Evolutionary conservation across 805 yeast genomes (phyloP).

Genomic region (Huiozyma naganishii): DNA sequence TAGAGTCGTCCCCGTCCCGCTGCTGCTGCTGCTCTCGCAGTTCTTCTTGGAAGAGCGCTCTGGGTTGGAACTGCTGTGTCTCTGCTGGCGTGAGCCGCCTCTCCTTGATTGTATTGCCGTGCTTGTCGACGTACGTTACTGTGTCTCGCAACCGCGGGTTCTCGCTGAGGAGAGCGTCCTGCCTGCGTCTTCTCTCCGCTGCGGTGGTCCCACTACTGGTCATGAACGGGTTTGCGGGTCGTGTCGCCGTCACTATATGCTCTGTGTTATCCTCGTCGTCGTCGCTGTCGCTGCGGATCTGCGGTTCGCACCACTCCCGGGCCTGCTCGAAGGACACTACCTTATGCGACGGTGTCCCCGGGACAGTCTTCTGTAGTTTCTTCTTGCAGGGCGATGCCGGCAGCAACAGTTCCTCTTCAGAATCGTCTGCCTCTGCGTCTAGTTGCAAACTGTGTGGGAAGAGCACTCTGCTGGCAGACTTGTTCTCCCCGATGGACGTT

Average conservation of each 20-base stretch:
- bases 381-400: slow-evolving; percentile 1
- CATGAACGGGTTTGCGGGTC: slow-evolving; percentile 12
- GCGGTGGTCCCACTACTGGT: slow-evolving; percentile 4
- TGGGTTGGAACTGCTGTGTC: slow-evolving; percentile 20
- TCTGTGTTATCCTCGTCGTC: slow-evolving; percentile 6
- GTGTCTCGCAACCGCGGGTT: slow-evolving; percentile 16
- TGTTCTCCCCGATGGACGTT: slow-evolving; percentile 3
- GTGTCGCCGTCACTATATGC: background rate
- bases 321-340: slow-evolving; percentile 26
- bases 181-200: slow-evolving; percentile 8
- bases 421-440: slow-evolving; percentile 1
- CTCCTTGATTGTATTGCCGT: slow-evolving; percentile 24
- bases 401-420: slow-evolving; percentile 4
- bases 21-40: no score
- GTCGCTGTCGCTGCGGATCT: slow-evolving; percentile 12
- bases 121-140: slow-evolving; percentile 27
- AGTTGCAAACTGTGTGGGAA: slow-evolving; percentile 12
- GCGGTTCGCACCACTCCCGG: slow-evolving; percentile 26
- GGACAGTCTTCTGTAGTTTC: slow-evolving; percentile 6
- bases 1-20: no score
- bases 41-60: slow-evolving; percentile 14
- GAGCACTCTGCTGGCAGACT: slow-evolving; percentile 17
- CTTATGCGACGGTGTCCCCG: slow-evolving; percentile 30
- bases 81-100: slow-evolving; percentile 15
- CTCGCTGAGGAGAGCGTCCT: slow-evolving; percentile 8